Evolutionary conservation across 805 yeast species (phyloP).

Genomic region (Candida orba): DNA sequence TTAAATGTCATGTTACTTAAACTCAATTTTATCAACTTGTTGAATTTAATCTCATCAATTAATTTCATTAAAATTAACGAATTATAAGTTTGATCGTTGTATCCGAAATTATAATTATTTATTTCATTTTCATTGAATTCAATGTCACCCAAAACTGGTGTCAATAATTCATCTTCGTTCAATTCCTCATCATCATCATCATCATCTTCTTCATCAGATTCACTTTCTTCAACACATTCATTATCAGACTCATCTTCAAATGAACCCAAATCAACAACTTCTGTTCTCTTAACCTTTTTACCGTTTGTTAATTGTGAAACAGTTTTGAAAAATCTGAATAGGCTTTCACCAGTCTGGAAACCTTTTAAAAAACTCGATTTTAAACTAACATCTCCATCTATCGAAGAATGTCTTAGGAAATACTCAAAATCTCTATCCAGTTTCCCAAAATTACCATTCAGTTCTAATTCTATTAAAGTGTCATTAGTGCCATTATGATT

Average conservation of each 20-base stretch:
- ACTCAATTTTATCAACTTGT: background rate
- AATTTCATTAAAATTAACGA: background rate
- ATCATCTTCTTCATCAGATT: background rate
- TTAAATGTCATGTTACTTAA: background rate
- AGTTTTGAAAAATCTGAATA: background rate
- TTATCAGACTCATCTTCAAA: constrained; percentile 2
- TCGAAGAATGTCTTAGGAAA: constrained; percentile 12
- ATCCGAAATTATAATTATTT: background rate
- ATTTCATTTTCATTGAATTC: background rate
- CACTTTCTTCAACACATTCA: constrained; percentile 1
- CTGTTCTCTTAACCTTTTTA: background rate
- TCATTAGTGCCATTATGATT: background rate
- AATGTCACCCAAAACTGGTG: background rate
- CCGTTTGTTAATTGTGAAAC: background rate
- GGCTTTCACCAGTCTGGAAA: constrained; percentile 1
- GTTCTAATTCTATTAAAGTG: constrained; percentile 9
- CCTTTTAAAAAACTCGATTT: constrained; percentile 11
- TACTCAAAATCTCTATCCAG: constrained; percentile 16
- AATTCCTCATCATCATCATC: background rate
- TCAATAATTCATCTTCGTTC: constrained; percentile 1
- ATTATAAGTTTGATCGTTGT: background rate
- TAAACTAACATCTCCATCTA: constrained; percentile 7
- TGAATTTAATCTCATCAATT: background rate
- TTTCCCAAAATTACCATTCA: constrained; percentile 18
- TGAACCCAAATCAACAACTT: constrained; percentile 1